A percentile compares a stretch with the other conserved stretches of the same genome.
These are phyloP conservation scores for Coprinopsis cinerea DNA, from an alignment of 768 basidiomycete species.

Conservation along the genomic window DNA sequence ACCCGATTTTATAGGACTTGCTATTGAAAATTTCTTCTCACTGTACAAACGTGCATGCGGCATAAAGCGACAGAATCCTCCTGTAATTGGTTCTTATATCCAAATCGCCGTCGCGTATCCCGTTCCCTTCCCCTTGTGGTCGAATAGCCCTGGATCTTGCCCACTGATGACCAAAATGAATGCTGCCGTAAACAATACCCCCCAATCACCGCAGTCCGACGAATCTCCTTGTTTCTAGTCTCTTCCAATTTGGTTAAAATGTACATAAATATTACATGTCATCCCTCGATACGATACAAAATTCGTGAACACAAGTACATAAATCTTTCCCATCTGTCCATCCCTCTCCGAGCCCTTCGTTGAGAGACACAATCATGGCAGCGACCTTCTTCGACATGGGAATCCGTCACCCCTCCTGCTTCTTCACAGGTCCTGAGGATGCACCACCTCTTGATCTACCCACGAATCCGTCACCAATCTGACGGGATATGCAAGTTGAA, in stretches of 20 bases:
- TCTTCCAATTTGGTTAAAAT: conserved; percentile 14
- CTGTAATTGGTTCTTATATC: conserved; percentile 8
- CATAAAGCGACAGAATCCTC: neutral
- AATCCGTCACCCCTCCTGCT: neutral
- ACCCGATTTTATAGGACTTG: conserved; percentile 13
- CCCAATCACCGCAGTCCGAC: conserved; percentile 1
- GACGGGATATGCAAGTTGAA: conserved; percentile 44
- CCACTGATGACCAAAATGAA: conserved; percentile 2
- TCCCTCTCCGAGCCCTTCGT: conserved; percentile 21
- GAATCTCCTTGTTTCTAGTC: conserved; percentile 13
- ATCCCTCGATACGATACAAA: too few relatives aligned
- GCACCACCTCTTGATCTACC: conserved; percentile 27
- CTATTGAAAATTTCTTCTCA: conserved; percentile 12
- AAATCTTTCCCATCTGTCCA: neutral
- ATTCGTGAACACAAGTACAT: too few relatives aligned
- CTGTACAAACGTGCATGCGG: conserved; percentile 38
- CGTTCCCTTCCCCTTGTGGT: conserved; percentile 10
- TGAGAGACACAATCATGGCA: conserved; percentile 10
- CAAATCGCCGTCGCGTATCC: conserved; percentile 8
- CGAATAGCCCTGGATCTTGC: conserved; percentile 2
- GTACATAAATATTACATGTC: too few relatives aligned
- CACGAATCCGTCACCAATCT: conserved; percentile 52
- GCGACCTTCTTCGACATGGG: neutral
- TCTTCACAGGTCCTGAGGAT: conserved; percentile 31
- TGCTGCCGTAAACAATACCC: conserved; percentile 3